A percentile compares a stretch with the other conserved stretches of the same genome.
Evolutionary conservation across 106 monocot genomes (phyloP).

Genomic region (Iris macrosiphon): DNA sequence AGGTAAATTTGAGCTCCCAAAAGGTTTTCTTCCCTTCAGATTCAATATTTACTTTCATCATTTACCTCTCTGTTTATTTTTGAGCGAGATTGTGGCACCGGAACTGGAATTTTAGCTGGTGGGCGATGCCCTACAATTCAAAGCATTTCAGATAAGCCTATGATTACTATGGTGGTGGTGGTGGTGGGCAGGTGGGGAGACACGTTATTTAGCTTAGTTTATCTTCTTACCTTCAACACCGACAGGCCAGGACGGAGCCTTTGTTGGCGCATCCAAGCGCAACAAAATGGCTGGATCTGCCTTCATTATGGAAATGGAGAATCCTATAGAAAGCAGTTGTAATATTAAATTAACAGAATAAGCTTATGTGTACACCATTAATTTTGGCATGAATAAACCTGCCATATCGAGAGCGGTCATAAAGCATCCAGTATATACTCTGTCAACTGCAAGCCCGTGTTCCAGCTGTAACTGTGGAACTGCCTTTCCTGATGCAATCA

Average conservation of each 20-base stretch:
- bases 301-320: constrained; percentile 92
- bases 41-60: too few species aligned
- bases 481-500: constrained; percentile 93
- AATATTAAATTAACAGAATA: background rate
- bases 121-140: constrained; percentile 60
- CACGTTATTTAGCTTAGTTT: too few species aligned
- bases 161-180: background rate
- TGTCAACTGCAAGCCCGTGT: constrained; percentile 92
- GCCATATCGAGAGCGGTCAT: constrained; percentile 99
- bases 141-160: too few species aligned
- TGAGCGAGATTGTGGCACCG: constrained; percentile 48
- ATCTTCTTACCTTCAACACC: constrained; percentile 72
- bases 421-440: constrained; percentile 93
- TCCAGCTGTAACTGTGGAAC: constrained; percentile 81
- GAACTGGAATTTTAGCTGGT: constrained; percentile 84
- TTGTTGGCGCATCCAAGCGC: constrained; percentile 83
- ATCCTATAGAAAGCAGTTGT: constrained; percentile 49
- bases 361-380: too few species aligned
- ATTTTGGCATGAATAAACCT: constrained; percentile 40
- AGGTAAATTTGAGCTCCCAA: too few species aligned
- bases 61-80: constrained; percentile 49
- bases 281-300: constrained; percentile 58
- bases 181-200: too few species aligned
- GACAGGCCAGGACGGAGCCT: constrained; percentile 87
- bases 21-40: too few species aligned